Evolutionary conservation across 768 basidiomycete species (phyloP).

Genomic region (Tylopilus balloui): DNA sequence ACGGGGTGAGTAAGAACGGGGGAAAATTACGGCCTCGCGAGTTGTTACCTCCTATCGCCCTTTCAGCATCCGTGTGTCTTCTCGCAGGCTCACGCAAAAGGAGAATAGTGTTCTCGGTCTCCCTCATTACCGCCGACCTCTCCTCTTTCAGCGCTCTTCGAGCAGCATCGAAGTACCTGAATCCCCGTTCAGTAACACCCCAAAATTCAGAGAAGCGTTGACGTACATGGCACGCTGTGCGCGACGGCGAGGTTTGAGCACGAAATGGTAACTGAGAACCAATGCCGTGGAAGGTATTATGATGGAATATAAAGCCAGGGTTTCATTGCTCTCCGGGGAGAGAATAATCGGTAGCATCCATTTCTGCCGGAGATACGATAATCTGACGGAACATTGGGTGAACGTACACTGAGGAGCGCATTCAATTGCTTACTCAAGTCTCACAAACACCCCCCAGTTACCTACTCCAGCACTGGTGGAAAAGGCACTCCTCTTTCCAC

Average conservation of each 20-base stretch:
- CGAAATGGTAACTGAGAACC: conserved; percentile 51
- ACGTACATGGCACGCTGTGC: conserved; percentile 50
- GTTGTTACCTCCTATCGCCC: conserved; percentile 56
- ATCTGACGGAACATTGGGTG: conserved; percentile 33
- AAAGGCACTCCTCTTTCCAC: conserved; percentile 40
- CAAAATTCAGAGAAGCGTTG: conserved; percentile 6
- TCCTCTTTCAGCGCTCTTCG: conserved; percentile 60
- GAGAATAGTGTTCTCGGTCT: conserved; percentile 56
- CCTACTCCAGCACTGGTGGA: conserved; percentile 43
- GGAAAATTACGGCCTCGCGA: conserved; percentile 1
- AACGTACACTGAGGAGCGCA: conserved; percentile 9
- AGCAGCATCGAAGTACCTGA: conserved; percentile 64
- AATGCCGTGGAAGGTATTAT: conserved; percentile 54
- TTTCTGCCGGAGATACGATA: conserved; percentile 54
- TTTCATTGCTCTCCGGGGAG: conserved; percentile 44
- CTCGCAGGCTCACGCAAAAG: conserved; percentile 67
- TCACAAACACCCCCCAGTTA: conserved; percentile 46
- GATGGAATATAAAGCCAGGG: conserved; percentile 46
- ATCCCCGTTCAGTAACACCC: conserved; percentile 17
- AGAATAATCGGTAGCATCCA: conserved; percentile 55
- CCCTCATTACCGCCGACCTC: conserved; percentile 55
- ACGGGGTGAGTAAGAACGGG: conserved; percentile 14
- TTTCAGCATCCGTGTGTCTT: conserved; percentile 60
- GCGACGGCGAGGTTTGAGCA: conserved; percentile 52
- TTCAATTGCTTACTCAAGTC: conserved; percentile 44